A percentile compares a stretch with the other conserved stretches of the same genome.
Evolutionary conservation across 768 basidiomycete species (phyloP).

Genomic region (Rhodotorula diobovata): DNA sequence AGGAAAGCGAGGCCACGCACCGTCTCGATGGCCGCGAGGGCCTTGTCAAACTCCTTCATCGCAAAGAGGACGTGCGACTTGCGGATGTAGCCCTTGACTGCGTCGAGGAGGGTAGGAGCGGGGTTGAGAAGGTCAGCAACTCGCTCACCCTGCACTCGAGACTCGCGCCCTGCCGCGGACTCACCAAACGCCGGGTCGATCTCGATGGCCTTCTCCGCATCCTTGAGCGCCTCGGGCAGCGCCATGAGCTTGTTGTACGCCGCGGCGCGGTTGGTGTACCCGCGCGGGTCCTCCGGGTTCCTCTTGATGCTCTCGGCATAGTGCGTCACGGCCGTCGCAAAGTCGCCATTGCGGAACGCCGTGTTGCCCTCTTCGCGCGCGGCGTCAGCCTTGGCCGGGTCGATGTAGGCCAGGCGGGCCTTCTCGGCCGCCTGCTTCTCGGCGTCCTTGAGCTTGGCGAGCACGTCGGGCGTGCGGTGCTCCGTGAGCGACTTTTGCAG

Average conservation of each 20-base stretch:
- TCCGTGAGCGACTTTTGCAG: conserved; percentile 91
- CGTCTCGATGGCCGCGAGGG: conserved; percentile 73
- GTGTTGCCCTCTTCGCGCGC: conserved; percentile 90
- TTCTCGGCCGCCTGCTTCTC: conserved; percentile 73
- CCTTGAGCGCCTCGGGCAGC: conserved; percentile 91
- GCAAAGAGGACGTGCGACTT: conserved; percentile 76
- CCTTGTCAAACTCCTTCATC: conserved; percentile 88
- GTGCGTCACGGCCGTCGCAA: conserved; percentile 80
- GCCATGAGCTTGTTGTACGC: conserved; percentile 94
- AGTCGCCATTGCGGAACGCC: conserved; percentile 86
- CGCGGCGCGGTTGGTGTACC: conserved; percentile 97
- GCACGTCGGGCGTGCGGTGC: conserved; percentile 87
- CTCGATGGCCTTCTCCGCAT: conserved; percentile 87
- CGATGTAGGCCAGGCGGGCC: conserved; percentile 77
- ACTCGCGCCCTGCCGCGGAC: conserved; percentile 37
- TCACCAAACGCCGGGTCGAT: conserved; percentile 78
- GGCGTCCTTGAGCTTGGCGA: conserved; percentile 78
- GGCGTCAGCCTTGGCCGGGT: conserved; percentile 71
- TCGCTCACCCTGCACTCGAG: no score
- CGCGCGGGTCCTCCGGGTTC: conserved; percentile 78
- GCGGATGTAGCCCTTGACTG: conserved; percentile 92
- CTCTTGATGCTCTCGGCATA: conserved; percentile 98
- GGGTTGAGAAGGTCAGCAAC: not conserved
- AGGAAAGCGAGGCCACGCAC: conserved; percentile 31
- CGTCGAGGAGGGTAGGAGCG: not conserved